Conservation (phyloP, 75 land plant species). For the Pinus albicaulis region DNA sequence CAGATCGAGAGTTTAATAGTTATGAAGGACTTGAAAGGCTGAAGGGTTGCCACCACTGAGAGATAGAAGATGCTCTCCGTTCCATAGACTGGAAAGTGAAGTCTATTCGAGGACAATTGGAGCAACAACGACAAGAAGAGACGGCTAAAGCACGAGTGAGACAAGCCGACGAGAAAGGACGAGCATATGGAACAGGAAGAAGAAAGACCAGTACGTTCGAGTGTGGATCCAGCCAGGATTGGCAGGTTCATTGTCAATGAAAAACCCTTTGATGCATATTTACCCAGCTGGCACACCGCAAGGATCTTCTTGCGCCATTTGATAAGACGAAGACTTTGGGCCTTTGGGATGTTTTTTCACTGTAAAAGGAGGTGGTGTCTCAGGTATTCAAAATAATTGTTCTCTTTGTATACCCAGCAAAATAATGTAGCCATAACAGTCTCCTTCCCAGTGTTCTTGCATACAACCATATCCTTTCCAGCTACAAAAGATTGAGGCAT, state of each 20-base stretch:
- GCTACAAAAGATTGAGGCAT: not conserved
- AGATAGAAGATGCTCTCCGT: slow-evolving; percentile 60
- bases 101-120: slow-evolving; percentile 59
- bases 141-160: slow-evolving; percentile 66
- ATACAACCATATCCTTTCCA: not conserved
- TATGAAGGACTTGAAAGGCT: slow-evolving; percentile 61
- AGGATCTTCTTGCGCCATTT: slow-evolving; percentile 76
- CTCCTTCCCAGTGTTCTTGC: not conserved
- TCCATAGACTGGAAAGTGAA: slow-evolving; percentile 45
- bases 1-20: slow-evolving; percentile 76
- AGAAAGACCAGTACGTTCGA: slow-evolving; percentile 87
- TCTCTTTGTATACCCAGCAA: not conserved
- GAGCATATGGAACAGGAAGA: slow-evolving; percentile 91
- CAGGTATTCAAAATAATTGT: slow-evolving; percentile 39
- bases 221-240: slow-evolving; percentile 80
- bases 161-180: slow-evolving; percentile 76
- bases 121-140: slow-evolving; percentile 73
- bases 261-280: slow-evolving; percentile 71
- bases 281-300: slow-evolving; percentile 70
- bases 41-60: slow-evolving; percentile 69
- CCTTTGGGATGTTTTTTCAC: slow-evolving; percentile 70
- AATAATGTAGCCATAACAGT: not conserved
- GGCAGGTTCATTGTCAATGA: slow-evolving; percentile 79
- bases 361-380: slow-evolving; percentile 87
- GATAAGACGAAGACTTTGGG: slow-evolving; percentile 83